phyloP scores from a whole-genome alignment of 1,284 basidiomycete species.

The Erythrobasidium hasegawianum region DNA sequence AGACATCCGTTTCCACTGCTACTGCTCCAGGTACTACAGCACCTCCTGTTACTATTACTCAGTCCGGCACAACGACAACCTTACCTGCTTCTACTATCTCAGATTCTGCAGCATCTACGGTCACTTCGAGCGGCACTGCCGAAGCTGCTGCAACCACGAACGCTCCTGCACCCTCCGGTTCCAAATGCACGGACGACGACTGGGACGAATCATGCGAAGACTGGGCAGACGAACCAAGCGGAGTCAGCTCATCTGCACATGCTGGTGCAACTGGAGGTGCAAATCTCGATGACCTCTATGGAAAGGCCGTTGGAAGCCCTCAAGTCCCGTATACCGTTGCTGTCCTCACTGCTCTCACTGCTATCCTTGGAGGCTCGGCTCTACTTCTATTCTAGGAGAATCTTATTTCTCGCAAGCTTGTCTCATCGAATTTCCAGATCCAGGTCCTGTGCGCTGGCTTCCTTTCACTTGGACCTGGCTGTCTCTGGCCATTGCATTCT shows the following conservation, averaged over 20 bases:
- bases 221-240: neutral
- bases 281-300: neutral
- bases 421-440: too few species aligned
- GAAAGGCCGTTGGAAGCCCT: slow-evolving; percentile 12
- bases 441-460: too few species aligned
- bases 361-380: slow-evolving; percentile 6
- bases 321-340: slow-evolving; percentile 6
- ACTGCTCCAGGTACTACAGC: neutral
- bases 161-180: neutral
- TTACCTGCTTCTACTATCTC: neutral
- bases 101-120: neutral
- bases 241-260: slow-evolving; percentile 6
- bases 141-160: neutral
- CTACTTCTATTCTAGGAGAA: slow-evolving; percentile 1
- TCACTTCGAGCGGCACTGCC: neutral
- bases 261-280: slow-evolving; percentile 3
- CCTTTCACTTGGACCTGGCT: too few species aligned
- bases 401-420: too few species aligned
- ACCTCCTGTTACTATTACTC: neutral
- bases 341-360: neutral
- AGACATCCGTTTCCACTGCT: neutral
- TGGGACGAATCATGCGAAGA: slow-evolving; percentile 13
- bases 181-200: slow-evolving; percentile 10
- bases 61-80: slow-evolving; percentile 1
- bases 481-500: too few species aligned